Percentiles rank a stretch among this genome's conserved stretches.
Conservation (phyloP, 768 basidiomycete species). For the Phaffia tasmanica region DNA sequence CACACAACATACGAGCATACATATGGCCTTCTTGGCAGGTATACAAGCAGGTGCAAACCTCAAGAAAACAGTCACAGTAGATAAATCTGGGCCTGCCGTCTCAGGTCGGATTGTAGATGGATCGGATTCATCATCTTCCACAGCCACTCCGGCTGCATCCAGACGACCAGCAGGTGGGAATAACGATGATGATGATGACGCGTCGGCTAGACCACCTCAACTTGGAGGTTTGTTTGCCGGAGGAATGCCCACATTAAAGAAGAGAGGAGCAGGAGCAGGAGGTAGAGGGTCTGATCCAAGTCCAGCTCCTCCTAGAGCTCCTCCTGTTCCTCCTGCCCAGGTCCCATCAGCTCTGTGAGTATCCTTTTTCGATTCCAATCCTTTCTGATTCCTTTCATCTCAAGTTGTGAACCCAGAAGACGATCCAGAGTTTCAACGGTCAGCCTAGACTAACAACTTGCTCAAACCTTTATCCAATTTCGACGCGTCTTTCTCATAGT, state of each 20-base stretch:
- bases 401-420: too few species aligned
- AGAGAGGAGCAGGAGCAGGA: neutral
- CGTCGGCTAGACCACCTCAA: neutral
- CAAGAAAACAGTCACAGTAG: conserved; percentile 72
- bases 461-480: too few species aligned
- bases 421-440: too few species aligned
- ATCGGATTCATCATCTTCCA: conserved; percentile 1
- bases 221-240: conserved; percentile 21
- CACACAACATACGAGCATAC: neutral
- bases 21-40: conserved; percentile 58
- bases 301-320: neutral
- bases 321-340: conserved; percentile 2
- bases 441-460: too few species aligned
- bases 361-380: neutral
- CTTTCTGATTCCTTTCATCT: neutral
- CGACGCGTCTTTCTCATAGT: too few species aligned
- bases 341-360: neutral
- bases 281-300: neutral
- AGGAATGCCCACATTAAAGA: conserved; percentile 22
- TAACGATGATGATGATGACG: conserved; percentile 10
- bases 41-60: conserved; percentile 72
- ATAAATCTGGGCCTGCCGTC: conserved; percentile 59
- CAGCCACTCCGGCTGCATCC: neutral
- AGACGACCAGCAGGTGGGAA: neutral
- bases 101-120: conserved; percentile 37